Conservation (phyloP, 2,329 filamentous ascomycete genomes). For the Penicillium sp. region DNA sequence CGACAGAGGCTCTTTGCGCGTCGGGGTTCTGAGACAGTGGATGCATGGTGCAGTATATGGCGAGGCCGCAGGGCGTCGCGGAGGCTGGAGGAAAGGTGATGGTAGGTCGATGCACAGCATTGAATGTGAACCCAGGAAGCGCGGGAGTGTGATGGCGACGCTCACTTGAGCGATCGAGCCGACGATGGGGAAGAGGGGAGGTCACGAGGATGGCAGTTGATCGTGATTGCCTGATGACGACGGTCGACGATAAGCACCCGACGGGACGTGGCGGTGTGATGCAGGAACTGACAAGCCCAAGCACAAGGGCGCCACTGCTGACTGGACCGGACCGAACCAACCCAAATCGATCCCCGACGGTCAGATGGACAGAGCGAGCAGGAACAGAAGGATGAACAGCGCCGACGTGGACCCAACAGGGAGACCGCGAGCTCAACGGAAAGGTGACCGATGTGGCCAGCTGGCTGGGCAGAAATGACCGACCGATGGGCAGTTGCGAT, state of each 20-base stretch:
- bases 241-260: neutral
- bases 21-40: conserved; percentile 33
- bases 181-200: conserved; percentile 1
- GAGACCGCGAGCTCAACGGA: conserved; percentile 2
- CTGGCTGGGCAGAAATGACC: conserved; percentile 19
- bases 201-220: neutral
- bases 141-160: neutral
- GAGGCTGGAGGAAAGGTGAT: conserved; percentile 9
- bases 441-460: conserved; percentile 5
- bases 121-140: conserved; percentile 6
- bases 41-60: conserved; percentile 22
- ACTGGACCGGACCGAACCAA: neutral
- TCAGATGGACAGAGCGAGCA: neutral
- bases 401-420: conserved; percentile 13
- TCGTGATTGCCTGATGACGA: conserved; percentile 2
- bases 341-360: too few species aligned
- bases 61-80: conserved; percentile 9
- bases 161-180: conserved; percentile 6
- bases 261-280: conserved; percentile 14
- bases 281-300: conserved; percentile 3
- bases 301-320: neutral
- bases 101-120: conserved; percentile 14
- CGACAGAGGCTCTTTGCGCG: conserved; percentile 23
- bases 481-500: neutral
- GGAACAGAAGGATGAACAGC: conserved; percentile 6